Evolutionary conservation across 352 stramenopile species (phyloP).

Genomic region (Globisporangium camurandrum): DNA sequence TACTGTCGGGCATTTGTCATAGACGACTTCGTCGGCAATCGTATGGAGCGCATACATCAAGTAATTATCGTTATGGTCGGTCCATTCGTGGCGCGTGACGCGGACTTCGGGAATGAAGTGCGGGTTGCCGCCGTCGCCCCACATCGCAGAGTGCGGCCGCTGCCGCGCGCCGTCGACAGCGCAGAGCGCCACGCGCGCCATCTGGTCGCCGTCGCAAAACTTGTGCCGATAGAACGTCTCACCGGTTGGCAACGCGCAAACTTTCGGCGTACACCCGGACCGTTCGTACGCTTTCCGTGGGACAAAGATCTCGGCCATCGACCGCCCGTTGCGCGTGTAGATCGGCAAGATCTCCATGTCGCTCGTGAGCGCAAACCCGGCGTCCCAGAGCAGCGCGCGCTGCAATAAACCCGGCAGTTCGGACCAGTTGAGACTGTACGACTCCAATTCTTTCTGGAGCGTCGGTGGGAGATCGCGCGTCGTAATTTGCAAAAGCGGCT

Average conservation of each 20-base stretch:
- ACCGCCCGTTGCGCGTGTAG: slow-evolving; percentile 54
- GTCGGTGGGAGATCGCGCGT: slow-evolving; percentile 17
- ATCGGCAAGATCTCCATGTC: slow-evolving; percentile 27
- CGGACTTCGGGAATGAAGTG: slow-evolving; percentile 42
- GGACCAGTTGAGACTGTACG: slow-evolving; percentile 31
- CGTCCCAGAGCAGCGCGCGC: slow-evolving; percentile 60
- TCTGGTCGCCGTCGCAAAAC: slow-evolving; percentile 33
- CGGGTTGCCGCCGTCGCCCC: slow-evolving; percentile 46
- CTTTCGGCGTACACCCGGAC: slow-evolving; percentile 28
- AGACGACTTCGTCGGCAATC: slow-evolving; percentile 28
- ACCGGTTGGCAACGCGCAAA: slow-evolving; percentile 18
- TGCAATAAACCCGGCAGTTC: slow-evolving; percentile 52
- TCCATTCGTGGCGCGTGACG: slow-evolving; percentile 46
- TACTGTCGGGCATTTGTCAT: slow-evolving; percentile 36
- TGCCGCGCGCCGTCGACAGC: slow-evolving; percentile 32
- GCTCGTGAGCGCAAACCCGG: slow-evolving; percentile 42
- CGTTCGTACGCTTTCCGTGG: slow-evolving; percentile 46
- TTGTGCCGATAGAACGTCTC: slow-evolving; percentile 31
- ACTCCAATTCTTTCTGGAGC: slow-evolving; percentile 22
- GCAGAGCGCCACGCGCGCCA: slow-evolving; percentile 40
- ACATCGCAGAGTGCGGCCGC: slow-evolving; percentile 35
- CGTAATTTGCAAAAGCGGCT: slow-evolving; percentile 21
- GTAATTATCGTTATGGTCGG: slow-evolving; percentile 17
- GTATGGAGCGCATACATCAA: slow-evolving; percentile 58
- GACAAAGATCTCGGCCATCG: slow-evolving; percentile 64